Conservation (phyloP, 2,329 filamentous ascomycete genomes). For the Xylogone sp. region DNA sequence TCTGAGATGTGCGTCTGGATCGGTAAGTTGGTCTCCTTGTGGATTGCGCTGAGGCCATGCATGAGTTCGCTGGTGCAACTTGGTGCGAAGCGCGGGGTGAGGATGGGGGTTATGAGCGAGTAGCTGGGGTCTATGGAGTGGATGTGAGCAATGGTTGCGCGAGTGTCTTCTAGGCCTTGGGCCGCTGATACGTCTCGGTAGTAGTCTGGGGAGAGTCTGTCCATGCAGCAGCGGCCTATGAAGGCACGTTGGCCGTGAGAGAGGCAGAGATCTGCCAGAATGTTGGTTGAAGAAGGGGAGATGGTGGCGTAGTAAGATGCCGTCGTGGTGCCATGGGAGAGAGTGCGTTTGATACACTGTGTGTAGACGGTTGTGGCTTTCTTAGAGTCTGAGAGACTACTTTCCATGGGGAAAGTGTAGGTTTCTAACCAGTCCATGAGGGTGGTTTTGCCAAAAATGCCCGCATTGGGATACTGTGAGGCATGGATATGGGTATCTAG, state of each 20-base stretch:
- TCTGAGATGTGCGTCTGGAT: constrained; percentile 91
- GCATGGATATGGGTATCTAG: constrained; percentile 94
- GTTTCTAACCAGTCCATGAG: constrained; percentile 89
- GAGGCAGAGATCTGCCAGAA: constrained; percentile 83
- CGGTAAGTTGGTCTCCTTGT: constrained; percentile 57
- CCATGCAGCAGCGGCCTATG: constrained; percentile 95
- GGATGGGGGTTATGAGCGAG: constrained; percentile 68
- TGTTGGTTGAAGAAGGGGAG: constrained; percentile 82
- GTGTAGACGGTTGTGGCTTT: constrained; percentile 71
- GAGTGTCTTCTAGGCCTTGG: constrained; percentile 52
- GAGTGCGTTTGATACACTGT: constrained; percentile 72
- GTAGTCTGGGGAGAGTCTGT: constrained; percentile 68
- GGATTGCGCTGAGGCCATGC: constrained; percentile 58
- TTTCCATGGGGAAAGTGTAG: constrained; percentile 93
- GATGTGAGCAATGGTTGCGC: constrained; percentile 62
- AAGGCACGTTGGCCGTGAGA: constrained; percentile 80
- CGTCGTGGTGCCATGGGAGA: constrained; percentile 88
- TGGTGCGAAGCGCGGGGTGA: constrained; percentile 71
- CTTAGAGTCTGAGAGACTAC: constrained; percentile 60
- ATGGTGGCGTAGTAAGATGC: constrained; percentile 94
- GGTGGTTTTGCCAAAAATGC: constrained; percentile 90
- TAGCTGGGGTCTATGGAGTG: constrained; percentile 59
- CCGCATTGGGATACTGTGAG: constrained; percentile 88
- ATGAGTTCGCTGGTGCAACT: constrained; percentile 60
- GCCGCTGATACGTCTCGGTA: constrained; percentile 72